These are phyloP conservation scores for Mortierella sp. DNA, from an alignment of 371 early-diverging fungal genomes.

Conservation along the genomic window DNA sequence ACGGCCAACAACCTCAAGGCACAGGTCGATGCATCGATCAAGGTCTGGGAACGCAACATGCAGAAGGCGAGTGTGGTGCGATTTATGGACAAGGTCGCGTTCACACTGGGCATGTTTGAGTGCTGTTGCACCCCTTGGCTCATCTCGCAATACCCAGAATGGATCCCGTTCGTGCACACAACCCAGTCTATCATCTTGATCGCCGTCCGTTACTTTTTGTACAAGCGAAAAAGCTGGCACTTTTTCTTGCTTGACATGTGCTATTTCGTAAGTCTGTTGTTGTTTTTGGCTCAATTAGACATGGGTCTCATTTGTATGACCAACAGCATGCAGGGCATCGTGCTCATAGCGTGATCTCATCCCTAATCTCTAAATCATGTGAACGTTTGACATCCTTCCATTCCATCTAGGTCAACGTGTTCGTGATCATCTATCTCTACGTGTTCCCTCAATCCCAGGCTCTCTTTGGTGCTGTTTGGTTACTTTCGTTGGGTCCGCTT, in stretches of 20 bases:
- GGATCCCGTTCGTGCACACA: conserved; percentile 70
- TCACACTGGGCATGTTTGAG: conserved; percentile 78
- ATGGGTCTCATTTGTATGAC: too few relatives aligned
- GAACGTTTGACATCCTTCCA: background rate
- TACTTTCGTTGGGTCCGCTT: conserved; percentile 75
- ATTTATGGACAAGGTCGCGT: conserved; percentile 74
- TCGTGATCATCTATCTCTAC: conserved; percentile 65
- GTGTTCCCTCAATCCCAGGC: conserved; percentile 59
- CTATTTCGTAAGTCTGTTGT: conserved; percentile 57
- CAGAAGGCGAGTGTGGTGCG: conserved; percentile 63
- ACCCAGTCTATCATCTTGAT: conserved; percentile 61
- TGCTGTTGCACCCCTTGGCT: conserved; percentile 73
- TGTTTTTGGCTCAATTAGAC: background rate
- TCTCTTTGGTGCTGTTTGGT: conserved; percentile 65
- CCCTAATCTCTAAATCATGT: conserved; percentile 7
- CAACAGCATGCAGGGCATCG: too few relatives aligned
- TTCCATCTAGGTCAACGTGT: conserved; percentile 60
- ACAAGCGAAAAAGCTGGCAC: conserved; percentile 71
- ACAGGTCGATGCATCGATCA: conserved; percentile 38
- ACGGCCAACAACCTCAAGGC: conserved; percentile 38
- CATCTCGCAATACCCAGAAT: conserved; percentile 63
- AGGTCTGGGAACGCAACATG: conserved; percentile 40
- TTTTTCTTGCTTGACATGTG: conserved; percentile 80
- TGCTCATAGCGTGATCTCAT: background rate
- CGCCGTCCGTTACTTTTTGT: conserved; percentile 65